A percentile compares a stretch with the other conserved stretches of the same genome.
These are phyloP conservation scores for Calocera viscosa DNA, from an alignment of 768 basidiomycete genomes.

Conservation along the genomic window DNA sequence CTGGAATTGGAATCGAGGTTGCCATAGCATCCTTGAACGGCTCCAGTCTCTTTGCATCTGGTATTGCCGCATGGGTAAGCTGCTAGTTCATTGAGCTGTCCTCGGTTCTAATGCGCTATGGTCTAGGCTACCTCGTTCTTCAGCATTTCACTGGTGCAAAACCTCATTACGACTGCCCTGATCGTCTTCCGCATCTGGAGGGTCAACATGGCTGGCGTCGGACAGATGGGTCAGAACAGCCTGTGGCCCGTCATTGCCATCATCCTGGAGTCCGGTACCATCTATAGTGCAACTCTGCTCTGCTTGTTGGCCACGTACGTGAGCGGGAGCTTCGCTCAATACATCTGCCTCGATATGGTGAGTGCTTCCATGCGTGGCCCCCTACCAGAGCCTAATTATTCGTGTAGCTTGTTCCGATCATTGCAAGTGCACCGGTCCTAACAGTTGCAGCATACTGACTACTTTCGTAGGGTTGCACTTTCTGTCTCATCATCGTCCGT, in stretches of 20 bases:
- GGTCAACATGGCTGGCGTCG: conserved; percentile 23
- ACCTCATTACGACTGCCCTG: conserved; percentile 30
- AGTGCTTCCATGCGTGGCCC: conserved; percentile 17
- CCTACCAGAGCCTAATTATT: too few species aligned
- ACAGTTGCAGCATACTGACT: too few species aligned
- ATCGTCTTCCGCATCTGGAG: conserved; percentile 30
- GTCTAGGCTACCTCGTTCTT: conserved; percentile 33
- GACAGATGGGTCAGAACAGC: conserved; percentile 14
- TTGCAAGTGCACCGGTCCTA: conserved; percentile 25
- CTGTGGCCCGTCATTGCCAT: conserved; percentile 28
- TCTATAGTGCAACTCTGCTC: conserved; percentile 29
- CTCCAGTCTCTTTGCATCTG: background rate
- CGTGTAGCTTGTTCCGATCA: conserved; percentile 28
- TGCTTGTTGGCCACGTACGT: conserved; percentile 27
- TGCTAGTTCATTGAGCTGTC: background rate
- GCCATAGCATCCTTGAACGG: background rate
- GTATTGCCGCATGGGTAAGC: background rate
- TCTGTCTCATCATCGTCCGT: conserved; percentile 34
- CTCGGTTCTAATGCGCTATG: conserved; percentile 19
- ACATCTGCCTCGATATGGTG: conserved; percentile 30
- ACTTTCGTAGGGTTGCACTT: conserved; percentile 25
- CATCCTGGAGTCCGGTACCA: conserved; percentile 30
- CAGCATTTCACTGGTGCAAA: conserved; percentile 30
- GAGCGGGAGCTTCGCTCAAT: conserved; percentile 29
- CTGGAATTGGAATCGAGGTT: background rate